A percentile compares a stretch with the other conserved stretches of the same genome.
phyloP scores from a whole-genome alignment of 1,284 basidiomycete species.

The Malassezia japonica region DNA sequence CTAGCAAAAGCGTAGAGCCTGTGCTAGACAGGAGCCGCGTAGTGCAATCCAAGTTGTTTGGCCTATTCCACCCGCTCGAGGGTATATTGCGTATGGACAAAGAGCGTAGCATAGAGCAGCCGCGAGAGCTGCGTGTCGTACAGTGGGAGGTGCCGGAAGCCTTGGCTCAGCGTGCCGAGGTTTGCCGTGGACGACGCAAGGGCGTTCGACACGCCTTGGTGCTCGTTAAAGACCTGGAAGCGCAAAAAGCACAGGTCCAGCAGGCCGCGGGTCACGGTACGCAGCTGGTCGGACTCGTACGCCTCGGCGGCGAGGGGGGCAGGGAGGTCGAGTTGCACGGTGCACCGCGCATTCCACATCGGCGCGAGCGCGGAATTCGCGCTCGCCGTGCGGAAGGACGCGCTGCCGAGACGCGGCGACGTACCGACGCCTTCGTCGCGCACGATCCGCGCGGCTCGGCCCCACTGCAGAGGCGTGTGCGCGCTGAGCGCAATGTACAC shows the following conservation, averaged over 20 bases:
- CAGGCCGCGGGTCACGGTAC: constrained; percentile 26
- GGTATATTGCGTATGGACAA: constrained; percentile 26
- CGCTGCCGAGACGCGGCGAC: neutral
- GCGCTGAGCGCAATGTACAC: constrained; percentile 34
- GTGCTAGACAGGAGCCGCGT: no score
- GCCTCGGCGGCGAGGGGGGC: constrained; percentile 14
- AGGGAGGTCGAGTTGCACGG: constrained; percentile 32
- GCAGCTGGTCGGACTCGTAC: neutral
- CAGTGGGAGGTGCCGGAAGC: constrained; percentile 40
- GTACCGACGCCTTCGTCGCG: neutral
- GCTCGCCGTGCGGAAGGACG: neutral
- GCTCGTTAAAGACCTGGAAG: constrained; percentile 40
- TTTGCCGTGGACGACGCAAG: constrained; percentile 17
- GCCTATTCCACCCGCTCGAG: constrained; percentile 1
- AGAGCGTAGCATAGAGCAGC: constrained; percentile 40
- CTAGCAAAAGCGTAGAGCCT: neutral
- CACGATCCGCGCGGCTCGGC: neutral
- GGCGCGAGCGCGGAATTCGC: constrained; percentile 40
- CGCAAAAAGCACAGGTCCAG: constrained; percentile 44
- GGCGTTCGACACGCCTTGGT: neutral
- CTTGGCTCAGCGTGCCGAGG: constrained; percentile 24
- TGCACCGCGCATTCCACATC: constrained; percentile 30
- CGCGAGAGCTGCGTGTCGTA: constrained; percentile 40
- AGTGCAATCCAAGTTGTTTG: no score
- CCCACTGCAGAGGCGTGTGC: constrained; percentile 7